phyloP scores from a whole-genome alignment of 2,329 filamentous ascomycete species.

The Colletotrichum lindemuthianum region DNA sequence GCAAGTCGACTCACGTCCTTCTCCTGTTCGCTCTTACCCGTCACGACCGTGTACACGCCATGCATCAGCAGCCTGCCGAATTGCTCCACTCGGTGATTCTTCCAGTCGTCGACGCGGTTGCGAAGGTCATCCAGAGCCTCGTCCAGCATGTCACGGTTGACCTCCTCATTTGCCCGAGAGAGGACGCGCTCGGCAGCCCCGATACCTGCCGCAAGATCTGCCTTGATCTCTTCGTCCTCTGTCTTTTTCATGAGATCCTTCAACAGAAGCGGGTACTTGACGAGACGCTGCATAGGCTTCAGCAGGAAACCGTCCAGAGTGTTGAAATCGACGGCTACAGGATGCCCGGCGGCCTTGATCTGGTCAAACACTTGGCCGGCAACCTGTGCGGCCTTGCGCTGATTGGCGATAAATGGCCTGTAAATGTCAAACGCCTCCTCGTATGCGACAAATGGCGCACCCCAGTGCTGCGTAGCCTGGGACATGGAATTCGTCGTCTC shows the following conservation, averaged over 20 bases:
- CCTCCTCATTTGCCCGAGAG: slow-evolving; percentile 87
- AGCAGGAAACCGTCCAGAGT: slow-evolving; percentile 91
- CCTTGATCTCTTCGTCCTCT: slow-evolving; percentile 75
- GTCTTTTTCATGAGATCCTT: slow-evolving; percentile 91
- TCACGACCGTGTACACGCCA: slow-evolving; percentile 91
- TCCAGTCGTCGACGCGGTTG: slow-evolving; percentile 93
- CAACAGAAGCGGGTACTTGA: slow-evolving; percentile 92
- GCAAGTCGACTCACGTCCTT: slow-evolving; percentile 74
- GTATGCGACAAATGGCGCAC: slow-evolving; percentile 86
- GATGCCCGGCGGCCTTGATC: slow-evolving; percentile 78
- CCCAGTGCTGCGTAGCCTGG: slow-evolving; percentile 85
- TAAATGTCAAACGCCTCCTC: slow-evolving; percentile 93
- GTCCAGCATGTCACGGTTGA: slow-evolving; percentile 85
- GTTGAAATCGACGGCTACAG: slow-evolving; percentile 86
- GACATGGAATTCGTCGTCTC: slow-evolving; percentile 93
- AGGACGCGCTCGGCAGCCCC: slow-evolving; percentile 85
- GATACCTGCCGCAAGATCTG: slow-evolving; percentile 80
- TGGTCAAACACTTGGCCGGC: slow-evolving; percentile 89
- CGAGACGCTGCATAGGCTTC: slow-evolving; percentile 95
- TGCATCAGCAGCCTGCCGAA: slow-evolving; percentile 91
- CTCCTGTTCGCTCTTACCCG: slow-evolving; percentile 88
- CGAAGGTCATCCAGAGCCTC: slow-evolving; percentile 87
- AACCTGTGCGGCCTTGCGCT: slow-evolving; percentile 87
- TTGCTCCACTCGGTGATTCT: slow-evolving; percentile 87
- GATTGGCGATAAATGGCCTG: slow-evolving; percentile 96